These are phyloP conservation scores for Cordyceps cateniannulata DNA, from an alignment of 2,329 filamentous ascomycete species.

Conservation along the genomic window DNA sequence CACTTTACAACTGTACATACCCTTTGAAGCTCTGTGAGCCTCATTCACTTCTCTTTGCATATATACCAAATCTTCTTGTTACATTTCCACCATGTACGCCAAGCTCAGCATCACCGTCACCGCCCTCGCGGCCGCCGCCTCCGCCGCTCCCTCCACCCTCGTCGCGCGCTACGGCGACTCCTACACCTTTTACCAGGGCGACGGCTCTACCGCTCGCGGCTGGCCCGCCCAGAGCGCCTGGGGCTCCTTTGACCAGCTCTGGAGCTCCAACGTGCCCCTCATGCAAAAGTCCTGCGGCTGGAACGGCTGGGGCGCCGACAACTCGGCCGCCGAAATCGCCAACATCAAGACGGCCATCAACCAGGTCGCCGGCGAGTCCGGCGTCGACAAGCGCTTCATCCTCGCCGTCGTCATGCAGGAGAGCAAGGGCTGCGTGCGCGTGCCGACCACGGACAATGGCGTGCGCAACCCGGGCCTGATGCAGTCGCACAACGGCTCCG, in stretches of 20 bases:
- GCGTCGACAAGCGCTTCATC: constrained; percentile 15
- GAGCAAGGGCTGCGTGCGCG: constrained; percentile 14
- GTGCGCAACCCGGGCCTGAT: constrained; percentile 11
- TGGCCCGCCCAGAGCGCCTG: constrained; percentile 18
- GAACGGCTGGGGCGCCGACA: constrained; percentile 12
- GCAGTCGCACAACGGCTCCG: constrained; percentile 10
- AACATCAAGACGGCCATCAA: constrained; percentile 3
- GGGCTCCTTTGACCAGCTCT: constrained; percentile 18
- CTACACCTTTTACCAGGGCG: constrained; percentile 18
- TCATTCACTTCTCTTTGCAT: neutral
- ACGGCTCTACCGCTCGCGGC: constrained; percentile 17
- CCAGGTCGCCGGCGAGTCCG: neutral
- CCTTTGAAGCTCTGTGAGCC: constrained; percentile 1
- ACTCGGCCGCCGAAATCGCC: constrained; percentile 6
- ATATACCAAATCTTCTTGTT: neutral
- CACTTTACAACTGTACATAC: neutral
- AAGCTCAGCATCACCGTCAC: constrained; percentile 4
- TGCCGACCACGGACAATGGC: constrained; percentile 10
- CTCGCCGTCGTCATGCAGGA: constrained; percentile 27
- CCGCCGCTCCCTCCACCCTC: constrained; percentile 10
- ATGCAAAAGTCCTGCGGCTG: constrained; percentile 16
- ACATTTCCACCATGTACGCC: constrained; percentile 1
- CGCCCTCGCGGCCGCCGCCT: constrained; percentile 8
- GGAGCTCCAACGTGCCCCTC: constrained; percentile 15
- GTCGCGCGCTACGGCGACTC: constrained; percentile 14